phyloP scores from a whole-genome alignment of 2,329 filamentous ascomycete species.

The Aspergillus amoenus region DNA sequence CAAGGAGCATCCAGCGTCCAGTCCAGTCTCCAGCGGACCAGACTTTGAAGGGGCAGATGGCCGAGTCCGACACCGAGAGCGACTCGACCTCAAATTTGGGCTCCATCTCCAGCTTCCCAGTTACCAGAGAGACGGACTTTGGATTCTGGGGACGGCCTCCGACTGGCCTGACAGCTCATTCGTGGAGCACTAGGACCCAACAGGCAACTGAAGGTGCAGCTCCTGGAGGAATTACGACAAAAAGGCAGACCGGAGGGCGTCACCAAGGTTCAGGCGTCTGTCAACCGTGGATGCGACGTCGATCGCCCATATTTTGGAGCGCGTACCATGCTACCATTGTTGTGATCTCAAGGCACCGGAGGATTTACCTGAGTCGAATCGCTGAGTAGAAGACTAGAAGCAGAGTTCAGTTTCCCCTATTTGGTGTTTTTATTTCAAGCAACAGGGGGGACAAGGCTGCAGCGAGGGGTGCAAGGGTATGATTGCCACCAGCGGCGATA shows the following conservation, averaged over 20 bases:
- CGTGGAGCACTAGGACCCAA: not conserved
- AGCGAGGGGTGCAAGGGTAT: slow-evolving; percentile 3
- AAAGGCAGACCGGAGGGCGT: not conserved
- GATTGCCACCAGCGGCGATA: slow-evolving; percentile 15
- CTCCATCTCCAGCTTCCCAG: not conserved
- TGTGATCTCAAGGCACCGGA: not conserved
- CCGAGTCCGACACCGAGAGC: not conserved
- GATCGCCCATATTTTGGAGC: slow-evolving; percentile 2
- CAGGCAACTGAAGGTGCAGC: not conserved
- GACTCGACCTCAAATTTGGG: not conserved
- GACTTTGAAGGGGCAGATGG: too few species aligned
- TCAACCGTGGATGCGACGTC: slow-evolving; percentile 4
- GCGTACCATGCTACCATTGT: too few species aligned
- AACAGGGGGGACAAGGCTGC: slow-evolving; percentile 4
- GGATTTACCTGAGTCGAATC: not conserved
- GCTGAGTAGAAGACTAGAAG: not conserved
- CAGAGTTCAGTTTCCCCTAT: too few species aligned
- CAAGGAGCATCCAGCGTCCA: not conserved
- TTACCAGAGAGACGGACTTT: slow-evolving; percentile 7
- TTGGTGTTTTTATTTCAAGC: too few species aligned
- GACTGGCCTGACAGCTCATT: slow-evolving; percentile 2
- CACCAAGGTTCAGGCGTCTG: not conserved
- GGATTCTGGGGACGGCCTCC: not conserved
- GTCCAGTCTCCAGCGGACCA: not conserved
- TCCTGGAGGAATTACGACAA: not conserved